A percentile compares a stretch with the other conserved stretches of the same genome.
phyloP scores from a whole-genome alignment of 768 basidiomycete species.

The Tulasnella sp. region DNA sequence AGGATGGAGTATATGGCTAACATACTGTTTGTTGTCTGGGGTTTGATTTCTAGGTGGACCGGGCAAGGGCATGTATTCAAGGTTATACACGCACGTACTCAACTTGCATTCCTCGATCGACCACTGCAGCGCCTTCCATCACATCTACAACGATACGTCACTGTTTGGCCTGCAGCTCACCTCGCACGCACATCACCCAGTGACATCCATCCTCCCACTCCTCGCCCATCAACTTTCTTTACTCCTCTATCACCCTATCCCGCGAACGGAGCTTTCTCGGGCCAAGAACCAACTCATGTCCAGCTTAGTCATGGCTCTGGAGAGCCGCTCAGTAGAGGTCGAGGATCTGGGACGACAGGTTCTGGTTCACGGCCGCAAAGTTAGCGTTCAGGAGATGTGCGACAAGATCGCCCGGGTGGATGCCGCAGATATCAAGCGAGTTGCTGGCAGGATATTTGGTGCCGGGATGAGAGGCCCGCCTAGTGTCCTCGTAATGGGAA shows the following conservation, averaged over 20 bases:
- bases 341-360: constrained; percentile 91
- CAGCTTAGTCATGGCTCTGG: constrained; percentile 89
- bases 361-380: constrained; percentile 79
- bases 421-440: constrained; percentile 63
- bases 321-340: constrained; percentile 78
- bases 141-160: constrained; percentile 92
- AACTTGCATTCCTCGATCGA: constrained; percentile 93
- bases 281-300: constrained; percentile 96
- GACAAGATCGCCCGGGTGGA: constrained; percentile 76
- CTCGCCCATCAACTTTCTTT: constrained; percentile 84
- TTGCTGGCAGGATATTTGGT: constrained; percentile 73
- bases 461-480: constrained; percentile 36
- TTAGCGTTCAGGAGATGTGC: constrained; percentile 88
- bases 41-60: constrained; percentile 64
- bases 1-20: background rate
- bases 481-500: constrained; percentile 80
- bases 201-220: constrained; percentile 71
- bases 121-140: constrained; percentile 95
- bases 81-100: constrained; percentile 91
- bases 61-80: constrained; percentile 98
- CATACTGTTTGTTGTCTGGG: background rate
- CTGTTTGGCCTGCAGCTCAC: constrained; percentile 89
- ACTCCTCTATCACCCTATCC: constrained; percentile 64
- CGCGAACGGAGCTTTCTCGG: constrained; percentile 66
- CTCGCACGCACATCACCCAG: constrained; percentile 57